These are phyloP conservation scores for Pistacia vera DNA, from an alignment of 345 rosid genomes.

Conservation along the genomic window DNA sequence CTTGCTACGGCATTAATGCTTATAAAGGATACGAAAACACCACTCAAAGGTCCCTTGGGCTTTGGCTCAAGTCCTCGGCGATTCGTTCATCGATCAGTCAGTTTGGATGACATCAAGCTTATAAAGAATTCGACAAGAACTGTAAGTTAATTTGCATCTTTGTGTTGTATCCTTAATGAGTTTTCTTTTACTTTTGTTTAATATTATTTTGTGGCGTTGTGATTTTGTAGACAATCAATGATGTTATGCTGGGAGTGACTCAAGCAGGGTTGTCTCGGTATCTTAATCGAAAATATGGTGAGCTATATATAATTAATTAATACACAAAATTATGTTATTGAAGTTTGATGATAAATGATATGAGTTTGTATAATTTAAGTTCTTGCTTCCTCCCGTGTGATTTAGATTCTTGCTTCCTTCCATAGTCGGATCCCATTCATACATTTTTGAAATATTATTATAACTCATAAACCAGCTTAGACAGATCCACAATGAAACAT, in stretches of 20 bases:
- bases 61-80: conserved; percentile 26
- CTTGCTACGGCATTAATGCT: conserved; percentile 22
- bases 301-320: neutral
- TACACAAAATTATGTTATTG: neutral
- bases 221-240: conserved; percentile 42
- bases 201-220: neutral
- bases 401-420: too few relatives aligned
- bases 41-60: conserved; percentile 24
- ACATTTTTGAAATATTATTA: too few relatives aligned
- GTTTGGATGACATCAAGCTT: conserved; percentile 37
- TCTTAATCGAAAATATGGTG: conserved; percentile 40
- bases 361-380: too few relatives aligned
- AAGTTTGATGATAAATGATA: neutral
- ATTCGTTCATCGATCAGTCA: conserved; percentile 27
- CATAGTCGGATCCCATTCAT: too few relatives aligned
- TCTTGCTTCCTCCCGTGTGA: too few relatives aligned
- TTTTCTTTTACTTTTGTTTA: too few relatives aligned
- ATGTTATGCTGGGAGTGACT: conserved; percentile 35
- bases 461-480: neutral
- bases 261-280: conserved; percentile 48
- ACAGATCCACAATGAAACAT: neutral
- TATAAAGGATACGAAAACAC: conserved; percentile 35
- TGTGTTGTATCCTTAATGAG: neutral
- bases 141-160: conserved; percentile 14
- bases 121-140: conserved; percentile 29